Base-by-base conservation (phyloP, 169 alveolate species). In the Plasmodium blacklocki region DNA sequence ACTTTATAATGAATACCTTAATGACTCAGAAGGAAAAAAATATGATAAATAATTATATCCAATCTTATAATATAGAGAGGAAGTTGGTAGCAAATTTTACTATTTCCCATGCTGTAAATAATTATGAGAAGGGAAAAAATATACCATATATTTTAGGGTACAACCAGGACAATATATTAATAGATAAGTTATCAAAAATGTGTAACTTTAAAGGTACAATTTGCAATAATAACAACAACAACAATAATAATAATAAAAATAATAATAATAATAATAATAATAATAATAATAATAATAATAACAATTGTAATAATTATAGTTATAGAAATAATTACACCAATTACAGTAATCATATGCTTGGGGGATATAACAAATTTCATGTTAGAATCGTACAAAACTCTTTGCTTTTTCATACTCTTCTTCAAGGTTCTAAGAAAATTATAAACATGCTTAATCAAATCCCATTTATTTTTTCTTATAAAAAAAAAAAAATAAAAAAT, bases 101-200 rank as follows among this genome's bases (percentile, higher is more conserved):
- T 21, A 86, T 86, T 58, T 32, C 59, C 4, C 66, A 60, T 47
- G 92, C 92, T 11, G 87, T 58, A 9, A 29, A 56, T 60, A 86
- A 86, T 86, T 86, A 86, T 64, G 88, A 86, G 62, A 86, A 86
- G 49, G 92, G 92, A 21, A 86, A 72, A 45, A 86, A 86, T 23
- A 66, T 86, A 43, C 71, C 92, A 60, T 8, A 58, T 72, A 15
- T 72, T 21, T 50, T 86, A 71, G 92, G 92, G 11, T 86, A 86
- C 63, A 62, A 86, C 63, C 62, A 86, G 39, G 58, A 59, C 50
- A 39, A 18, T 52, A 6, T 85, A 45, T 56, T 56, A 56, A 56
- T 56, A 56, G 21, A 56, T 56, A 39, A 7, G 47, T 39, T 39
- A 39, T 39, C 47, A 39, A 39, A 39, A 7, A 39, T 39, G 9